Evolutionary conservation across 2,329 filamentous ascomycete genomes (phyloP), one percentile per base, ranked within the genome.

Genomic region (Talaromyces sp.): DNA sequence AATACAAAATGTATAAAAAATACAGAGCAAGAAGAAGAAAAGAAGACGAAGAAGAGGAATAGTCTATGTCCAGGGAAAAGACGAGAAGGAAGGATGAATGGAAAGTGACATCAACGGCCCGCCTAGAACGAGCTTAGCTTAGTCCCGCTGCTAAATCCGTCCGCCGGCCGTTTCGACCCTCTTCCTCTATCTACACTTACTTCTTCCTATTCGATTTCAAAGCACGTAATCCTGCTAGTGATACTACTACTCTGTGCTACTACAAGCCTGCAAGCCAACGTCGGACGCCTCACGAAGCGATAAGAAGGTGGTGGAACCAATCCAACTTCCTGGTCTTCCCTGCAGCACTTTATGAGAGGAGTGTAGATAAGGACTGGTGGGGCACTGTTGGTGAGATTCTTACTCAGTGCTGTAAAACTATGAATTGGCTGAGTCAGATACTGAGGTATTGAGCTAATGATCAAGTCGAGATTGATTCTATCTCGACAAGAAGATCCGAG

Each of bases 81-180:
- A 11, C 13, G 11, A 54, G 17, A 7, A 36, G 53, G 27, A 56
- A 25, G n/a, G n/a, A 56, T 56, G 51, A 56, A 56, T 19, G 51
- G 51, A 43, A 25, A 43, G 38, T 60, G 58, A 60, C 58, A 60
- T 60, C 58, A 60, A 47, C 58, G 47, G 60, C 19, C 49, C 19
- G 45, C 27, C 34, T 54, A 29, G 47, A 63, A 40, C 49, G 34
- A 40, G 29, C 34, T 58, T 38, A 40, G 29, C 34, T 58, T 38
- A 27, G 25, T 10, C 19, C 17, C 13, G 22, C n/a, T 31, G 34
- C 51, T 38, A 64, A 8, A 22, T 29, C 64, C 53, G 43, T 51
- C 22, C 29, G 43, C 7, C 40, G 47, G 4, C 45, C 45, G 22
- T 17, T 11, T 17, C 47, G 17, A 17, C 17, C 45, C 22, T 49